Conservation (phyloP, 768 basidiomycete genomes). For the Boletellus sp. region DNA sequence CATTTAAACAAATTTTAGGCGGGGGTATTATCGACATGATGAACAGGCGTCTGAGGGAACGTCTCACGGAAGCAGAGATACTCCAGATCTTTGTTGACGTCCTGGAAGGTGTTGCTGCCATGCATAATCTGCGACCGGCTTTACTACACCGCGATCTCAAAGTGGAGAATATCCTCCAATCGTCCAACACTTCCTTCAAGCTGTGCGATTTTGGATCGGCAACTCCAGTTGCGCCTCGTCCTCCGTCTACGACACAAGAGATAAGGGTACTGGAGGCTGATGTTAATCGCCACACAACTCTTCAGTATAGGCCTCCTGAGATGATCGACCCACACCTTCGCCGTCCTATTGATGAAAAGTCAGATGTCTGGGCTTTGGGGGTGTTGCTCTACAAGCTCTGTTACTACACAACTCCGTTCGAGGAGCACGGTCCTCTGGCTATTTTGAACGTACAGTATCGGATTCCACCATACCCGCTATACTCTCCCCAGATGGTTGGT, state of each 20-base stretch:
- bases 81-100: slow-evolving; percentile 97
- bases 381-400: slow-evolving; percentile 97
- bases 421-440: slow-evolving; percentile 94
- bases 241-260: slow-evolving; percentile 78
- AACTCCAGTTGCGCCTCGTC: slow-evolving; percentile 60
- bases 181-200: slow-evolving; percentile 81
- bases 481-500: slow-evolving; percentile 77
- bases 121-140: slow-evolving; percentile 91
- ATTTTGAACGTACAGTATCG: slow-evolving; percentile 96
- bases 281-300: slow-evolving; percentile 90
- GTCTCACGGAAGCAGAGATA: slow-evolving; percentile 93
- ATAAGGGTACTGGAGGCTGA: slow-evolving; percentile 86
- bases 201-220: slow-evolving; percentile 98
- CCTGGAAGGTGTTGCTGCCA: slow-evolving; percentile 93
- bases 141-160: slow-evolving; percentile 97
- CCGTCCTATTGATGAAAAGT: slow-evolving; percentile 86
- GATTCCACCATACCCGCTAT: slow-evolving; percentile 83
- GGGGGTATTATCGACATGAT: slow-evolving; percentile 99
- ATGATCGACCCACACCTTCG: slow-evolving; percentile 91
- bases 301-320: slow-evolving; percentile 98
- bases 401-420: slow-evolving; percentile 99
- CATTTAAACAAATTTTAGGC: slow-evolving; percentile 42
- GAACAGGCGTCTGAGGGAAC: slow-evolving; percentile 92
- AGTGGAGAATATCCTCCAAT: slow-evolving; percentile 96
- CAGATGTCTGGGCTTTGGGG: slow-evolving; percentile 97